A percentile compares a stretch with the other conserved stretches of the same genome.
These are phyloP conservation scores for Achlya hypogyna DNA, from an alignment of 352 stramenopile genomes.

Conservation along the genomic window DNA sequence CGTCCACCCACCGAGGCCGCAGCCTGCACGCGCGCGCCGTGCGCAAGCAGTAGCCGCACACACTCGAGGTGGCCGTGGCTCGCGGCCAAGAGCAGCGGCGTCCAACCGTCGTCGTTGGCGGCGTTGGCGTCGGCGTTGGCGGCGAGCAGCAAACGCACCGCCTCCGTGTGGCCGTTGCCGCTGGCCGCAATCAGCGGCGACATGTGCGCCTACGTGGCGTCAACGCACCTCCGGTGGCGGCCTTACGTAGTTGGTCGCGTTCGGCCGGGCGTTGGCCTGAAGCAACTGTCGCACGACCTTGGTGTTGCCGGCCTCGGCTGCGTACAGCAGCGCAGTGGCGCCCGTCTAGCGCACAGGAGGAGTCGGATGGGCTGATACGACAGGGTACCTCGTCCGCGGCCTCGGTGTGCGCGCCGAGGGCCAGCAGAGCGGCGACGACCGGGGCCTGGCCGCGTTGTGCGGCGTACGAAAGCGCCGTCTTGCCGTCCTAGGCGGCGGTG, in stretches of 20 bases:
- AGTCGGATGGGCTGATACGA: neutral
- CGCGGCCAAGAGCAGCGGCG: neutral
- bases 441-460: neutral
- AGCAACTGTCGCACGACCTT: neutral
- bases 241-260: neutral
- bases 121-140: neutral
- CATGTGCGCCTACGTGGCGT: neutral
- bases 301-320: neutral
- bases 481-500: neutral
- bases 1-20: neutral
- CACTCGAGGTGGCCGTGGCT: neutral
- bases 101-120: slow-evolving; percentile 12
- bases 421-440: neutral
- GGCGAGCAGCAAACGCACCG: neutral
- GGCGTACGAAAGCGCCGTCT: slow-evolving; percentile 3
- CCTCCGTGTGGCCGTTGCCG: neutral
- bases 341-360: neutral
- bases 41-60: neutral
- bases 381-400: slow-evolving; percentile 6
- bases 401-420: neutral
- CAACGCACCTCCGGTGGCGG: neutral
- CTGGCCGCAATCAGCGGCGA: neutral
- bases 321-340: neutral
- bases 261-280: neutral
- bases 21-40: neutral